Percentiles rank a stretch among this genome's conserved stretches.
Evolutionary conservation across 208 protist species (phyloP).

Genomic region (Giardia muris): DNA sequence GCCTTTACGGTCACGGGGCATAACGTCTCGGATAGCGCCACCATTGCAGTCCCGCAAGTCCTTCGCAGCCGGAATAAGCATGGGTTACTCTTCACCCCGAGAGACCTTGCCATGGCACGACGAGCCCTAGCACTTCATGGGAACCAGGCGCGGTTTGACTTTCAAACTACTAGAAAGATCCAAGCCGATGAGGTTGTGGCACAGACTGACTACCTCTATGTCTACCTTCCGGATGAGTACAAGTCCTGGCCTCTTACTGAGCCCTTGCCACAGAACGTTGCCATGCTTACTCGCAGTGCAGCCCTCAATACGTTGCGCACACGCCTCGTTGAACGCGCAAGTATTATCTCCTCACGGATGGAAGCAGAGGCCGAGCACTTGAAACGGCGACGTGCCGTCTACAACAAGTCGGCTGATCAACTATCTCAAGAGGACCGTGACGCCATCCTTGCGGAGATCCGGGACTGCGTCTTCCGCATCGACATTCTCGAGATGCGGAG

Average conservation of each 20-base stretch:
- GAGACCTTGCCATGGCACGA: not conserved
- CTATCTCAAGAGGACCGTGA: not conserved
- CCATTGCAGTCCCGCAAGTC: not conserved
- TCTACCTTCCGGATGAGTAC: constrained; percentile 6
- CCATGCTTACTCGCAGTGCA: not conserved
- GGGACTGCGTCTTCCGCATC: constrained; percentile 16
- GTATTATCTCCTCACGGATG: not conserved
- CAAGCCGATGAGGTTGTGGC: not conserved
- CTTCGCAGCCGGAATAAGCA: not conserved
- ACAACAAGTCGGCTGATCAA: constrained; percentile 1
- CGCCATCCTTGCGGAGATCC: not conserved
- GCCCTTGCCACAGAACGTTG: not conserved
- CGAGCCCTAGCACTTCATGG: not conserved
- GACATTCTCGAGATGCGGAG: not conserved
- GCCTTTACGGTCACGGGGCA: not conserved
- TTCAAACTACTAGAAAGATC: not conserved
- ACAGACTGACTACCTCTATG: not conserved
- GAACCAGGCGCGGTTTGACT: not conserved
- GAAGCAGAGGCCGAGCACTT: constrained; percentile 16
- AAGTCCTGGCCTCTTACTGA: not conserved
- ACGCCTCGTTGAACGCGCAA: constrained; percentile 7
- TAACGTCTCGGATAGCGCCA: not conserved
- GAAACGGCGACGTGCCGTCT: not conserved
- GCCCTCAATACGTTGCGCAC: not conserved
- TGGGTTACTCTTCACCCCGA: not conserved